A percentile compares a stretch with the other conserved stretches of the same genome.
phyloP scores from a whole-genome alignment of 768 basidiomycete genomes.

The Boletus edulis region DNA sequence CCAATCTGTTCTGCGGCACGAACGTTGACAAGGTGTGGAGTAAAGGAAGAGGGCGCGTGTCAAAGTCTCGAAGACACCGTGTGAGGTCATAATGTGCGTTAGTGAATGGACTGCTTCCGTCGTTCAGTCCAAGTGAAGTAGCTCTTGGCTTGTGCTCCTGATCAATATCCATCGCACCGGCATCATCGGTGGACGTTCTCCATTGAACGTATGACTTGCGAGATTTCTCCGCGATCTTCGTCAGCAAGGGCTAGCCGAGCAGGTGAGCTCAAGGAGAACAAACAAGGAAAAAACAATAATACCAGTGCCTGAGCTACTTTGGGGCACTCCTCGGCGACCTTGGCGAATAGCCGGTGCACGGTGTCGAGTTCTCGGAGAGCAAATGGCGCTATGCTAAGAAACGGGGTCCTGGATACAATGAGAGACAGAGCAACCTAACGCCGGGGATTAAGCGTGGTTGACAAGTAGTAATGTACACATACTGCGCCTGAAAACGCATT shows the following conservation, averaged over 20 bases:
- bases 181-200: constrained; percentile 24
- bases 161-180: constrained; percentile 28
- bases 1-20: constrained; percentile 12
- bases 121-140: background rate
- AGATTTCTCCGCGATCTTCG: constrained; percentile 53
- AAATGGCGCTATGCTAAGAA: constrained; percentile 52
- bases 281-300: constrained; percentile 18
- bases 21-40: constrained; percentile 26
- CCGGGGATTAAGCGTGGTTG: constrained; percentile 1
- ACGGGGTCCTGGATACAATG: constrained; percentile 61
- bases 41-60: constrained; percentile 16
- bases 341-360: constrained; percentile 54
- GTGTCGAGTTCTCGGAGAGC: constrained; percentile 62
- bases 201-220: constrained; percentile 44
- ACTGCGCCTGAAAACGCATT: constrained; percentile 73
- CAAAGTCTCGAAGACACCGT: constrained; percentile 25
- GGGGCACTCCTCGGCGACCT: constrained; percentile 56
- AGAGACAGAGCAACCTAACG: constrained; percentile 61
- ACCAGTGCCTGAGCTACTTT: constrained; percentile 61
- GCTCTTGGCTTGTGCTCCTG: constrained; percentile 1
- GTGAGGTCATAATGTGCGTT: constrained; percentile 24
- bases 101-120: constrained; percentile 16
- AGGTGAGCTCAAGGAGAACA: constrained; percentile 7
- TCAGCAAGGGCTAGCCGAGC: constrained; percentile 47
- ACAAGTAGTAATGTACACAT: constrained; percentile 26